Conservation (phyloP, 208 protist species). For the Leptomonas pyrrhocoris region DNA sequence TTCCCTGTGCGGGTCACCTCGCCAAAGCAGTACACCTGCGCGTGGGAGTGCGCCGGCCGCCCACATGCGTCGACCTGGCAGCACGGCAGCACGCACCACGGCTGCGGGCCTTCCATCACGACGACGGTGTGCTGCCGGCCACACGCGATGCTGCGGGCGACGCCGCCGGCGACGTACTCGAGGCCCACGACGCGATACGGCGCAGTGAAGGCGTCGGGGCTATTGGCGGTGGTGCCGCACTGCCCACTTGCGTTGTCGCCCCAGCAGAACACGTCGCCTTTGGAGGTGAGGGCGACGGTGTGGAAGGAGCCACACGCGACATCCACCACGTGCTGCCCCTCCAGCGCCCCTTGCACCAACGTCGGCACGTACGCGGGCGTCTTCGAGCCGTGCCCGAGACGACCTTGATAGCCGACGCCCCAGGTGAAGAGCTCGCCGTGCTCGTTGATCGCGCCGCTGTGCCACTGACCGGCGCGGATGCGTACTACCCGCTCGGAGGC, state of each 20-base stretch:
- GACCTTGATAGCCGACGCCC: slow-evolving; percentile 88
- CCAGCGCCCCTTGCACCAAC: slow-evolving; percentile 68
- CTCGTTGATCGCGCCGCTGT: slow-evolving; percentile 80
- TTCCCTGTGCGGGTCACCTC: slow-evolving; percentile 35
- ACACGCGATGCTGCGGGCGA: slow-evolving; percentile 72
- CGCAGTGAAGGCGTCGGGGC: slow-evolving; percentile 59
- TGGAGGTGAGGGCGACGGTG: slow-evolving; percentile 76
- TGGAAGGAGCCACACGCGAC: slow-evolving; percentile 88
- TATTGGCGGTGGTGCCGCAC: slow-evolving; percentile 54
- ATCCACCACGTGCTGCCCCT: slow-evolving; percentile 61
- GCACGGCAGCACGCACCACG: slow-evolving; percentile 58
- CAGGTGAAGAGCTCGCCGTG: slow-evolving; percentile 86
- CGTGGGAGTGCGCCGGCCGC: slow-evolving; percentile 37
- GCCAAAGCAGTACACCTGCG: slow-evolving; percentile 80
- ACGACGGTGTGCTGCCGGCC: slow-evolving; percentile 87
- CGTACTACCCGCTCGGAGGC: slow-evolving; percentile 43
- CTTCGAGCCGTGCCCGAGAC: slow-evolving; percentile 78
- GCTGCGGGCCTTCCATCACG: slow-evolving; percentile 83
- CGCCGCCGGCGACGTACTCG: slow-evolving; percentile 79
- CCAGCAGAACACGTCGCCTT: slow-evolving; percentile 81
- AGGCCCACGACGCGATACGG: slow-evolving; percentile 80
- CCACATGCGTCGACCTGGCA: slow-evolving; percentile 55
- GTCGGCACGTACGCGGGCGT: slow-evolving; percentile 64
- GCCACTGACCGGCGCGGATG: slow-evolving; percentile 89
- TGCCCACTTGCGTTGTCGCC: slow-evolving; percentile 86